A percentile compares a stretch with the other conserved stretches of the same genome.
Conservation (phyloP, 768 basidiomycete species). For the Lactifluus echinatus region DNA sequence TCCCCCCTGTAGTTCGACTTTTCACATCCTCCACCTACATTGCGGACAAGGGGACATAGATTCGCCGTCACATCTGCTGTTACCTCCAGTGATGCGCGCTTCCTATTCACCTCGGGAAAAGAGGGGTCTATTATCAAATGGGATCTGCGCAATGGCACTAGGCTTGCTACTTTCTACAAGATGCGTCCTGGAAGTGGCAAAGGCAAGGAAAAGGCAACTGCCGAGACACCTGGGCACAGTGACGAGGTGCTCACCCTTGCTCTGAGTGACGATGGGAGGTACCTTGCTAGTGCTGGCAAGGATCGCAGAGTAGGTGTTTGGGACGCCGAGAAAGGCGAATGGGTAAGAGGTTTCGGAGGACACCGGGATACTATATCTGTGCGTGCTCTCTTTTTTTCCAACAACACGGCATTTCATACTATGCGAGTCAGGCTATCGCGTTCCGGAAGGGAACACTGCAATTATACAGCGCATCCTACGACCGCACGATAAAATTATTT, state of each 20-base stretch:
- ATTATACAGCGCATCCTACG: slow-evolving; percentile 70
- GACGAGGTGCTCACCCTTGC: slow-evolving; percentile 83
- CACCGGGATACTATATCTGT: slow-evolving; percentile 65
- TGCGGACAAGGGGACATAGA: slow-evolving; percentile 67
- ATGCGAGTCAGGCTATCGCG: slow-evolving; percentile 42
- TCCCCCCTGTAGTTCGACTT: slow-evolving; percentile 45
- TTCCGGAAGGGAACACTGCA: slow-evolving; percentile 74
- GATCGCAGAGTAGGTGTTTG: slow-evolving; percentile 81
- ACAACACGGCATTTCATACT: slow-evolving; percentile 28
- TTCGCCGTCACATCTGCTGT: slow-evolving; percentile 77
- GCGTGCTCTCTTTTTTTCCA: slow-evolving; percentile 31
- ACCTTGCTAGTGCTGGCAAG: slow-evolving; percentile 79
- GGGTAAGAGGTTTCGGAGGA: slow-evolving; percentile 76
- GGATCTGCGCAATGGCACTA: slow-evolving; percentile 61
- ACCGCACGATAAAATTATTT: slow-evolving; percentile 86
- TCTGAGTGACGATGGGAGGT: slow-evolving; percentile 75
- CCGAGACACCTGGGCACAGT: slow-evolving; percentile 62
- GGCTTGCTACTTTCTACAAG: slow-evolving; percentile 53
- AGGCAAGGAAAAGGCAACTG: slow-evolving; percentile 47
- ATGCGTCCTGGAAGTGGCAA: slow-evolving; percentile 35
- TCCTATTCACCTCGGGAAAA: slow-evolving; percentile 85
- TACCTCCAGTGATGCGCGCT: slow-evolving; percentile 59
- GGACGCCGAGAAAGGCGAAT: slow-evolving; percentile 67
- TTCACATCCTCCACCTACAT: slow-evolving; percentile 35
- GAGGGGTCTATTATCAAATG: slow-evolving; percentile 86